Evolutionary conservation across 768 basidiomycete species (phyloP).

Genomic region (Pleurotus sapidus): DNA sequence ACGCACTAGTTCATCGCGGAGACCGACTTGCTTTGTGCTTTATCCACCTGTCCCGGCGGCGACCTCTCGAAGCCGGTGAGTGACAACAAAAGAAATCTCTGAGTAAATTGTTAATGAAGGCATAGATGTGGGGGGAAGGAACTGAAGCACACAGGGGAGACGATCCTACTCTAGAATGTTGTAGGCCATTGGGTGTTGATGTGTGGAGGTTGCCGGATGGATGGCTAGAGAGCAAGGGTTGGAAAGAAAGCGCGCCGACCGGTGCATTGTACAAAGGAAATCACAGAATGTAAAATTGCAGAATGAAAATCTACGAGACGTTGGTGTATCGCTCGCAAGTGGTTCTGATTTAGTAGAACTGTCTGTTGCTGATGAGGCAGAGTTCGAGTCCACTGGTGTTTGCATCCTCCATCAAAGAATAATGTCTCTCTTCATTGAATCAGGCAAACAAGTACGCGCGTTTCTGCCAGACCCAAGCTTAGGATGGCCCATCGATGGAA

Average conservation of each 20-base stretch:
- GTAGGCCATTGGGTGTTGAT: conserved; percentile 15
- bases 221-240: conserved; percentile 7
- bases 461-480: too few species aligned
- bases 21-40: conserved; percentile 12
- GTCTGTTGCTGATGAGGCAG: too few species aligned
- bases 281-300: conserved; percentile 6
- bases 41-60: conserved; percentile 17
- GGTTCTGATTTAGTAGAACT: too few species aligned
- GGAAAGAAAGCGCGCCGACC: conserved; percentile 8
- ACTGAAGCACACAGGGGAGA: background rate
- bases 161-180: conserved; percentile 12
- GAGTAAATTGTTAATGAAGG: background rate
- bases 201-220: conserved; percentile 11
- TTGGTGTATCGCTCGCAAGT: too few species aligned
- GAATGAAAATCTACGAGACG: too few species aligned
- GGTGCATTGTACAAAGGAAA: conserved; percentile 7
- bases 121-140: conserved; percentile 14
- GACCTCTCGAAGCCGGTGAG: conserved; percentile 14
- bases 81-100: background rate
- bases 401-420: too few species aligned
- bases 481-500: too few species aligned
- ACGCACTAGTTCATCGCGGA: conserved; percentile 13
- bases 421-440: too few species aligned
- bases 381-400: too few species aligned
- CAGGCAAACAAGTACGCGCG: too few species aligned